Evolutionary conservation across 1,284 basidiomycete species (phyloP), one percentile per base, ranked within the genome.

Genomic region (Papiliotrema laurentii): DNA sequence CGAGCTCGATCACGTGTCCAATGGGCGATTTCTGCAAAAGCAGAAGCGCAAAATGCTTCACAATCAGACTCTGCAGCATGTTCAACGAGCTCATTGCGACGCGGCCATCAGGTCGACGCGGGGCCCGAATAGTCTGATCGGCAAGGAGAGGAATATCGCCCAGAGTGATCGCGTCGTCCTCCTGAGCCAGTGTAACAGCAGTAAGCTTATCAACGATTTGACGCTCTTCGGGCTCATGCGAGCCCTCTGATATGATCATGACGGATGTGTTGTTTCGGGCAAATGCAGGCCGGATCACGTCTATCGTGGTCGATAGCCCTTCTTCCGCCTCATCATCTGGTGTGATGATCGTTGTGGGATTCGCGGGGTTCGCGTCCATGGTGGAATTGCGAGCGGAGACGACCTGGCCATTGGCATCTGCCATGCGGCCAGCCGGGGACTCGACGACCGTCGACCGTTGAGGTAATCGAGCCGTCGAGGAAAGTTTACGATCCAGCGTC

Each of bases 361-460:
- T 26, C 22, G 43, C 24, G n/a, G 22, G 24, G 36, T 28, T 21
- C 47, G 38, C 18, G 26, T 27, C 24, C 38, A 44, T 24, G 11
- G 36, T 26, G 18, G 38, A 43, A 31, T 40, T 41, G 30, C 64
- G 56, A 11, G 64, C 64, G 11, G 66, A 63, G 2, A 65, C 56
- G 75, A 80, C 53, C 67, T 76, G 60, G 63, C 79, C 54, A 45
- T 78, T 76, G 24, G 85, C 80, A 60, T 89, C 85, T 3, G 87
- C 90, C 52, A 84, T 85, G 66, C 85, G 83, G 31, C 91, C 93
- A 4, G 89, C 82, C n/a, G 94, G 94, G 64, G 88, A 90, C 72
- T 97, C 94, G 40, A 98, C 86, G 33, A 99, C 86, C 3, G 89
- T 97, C 18, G 93, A 97, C 37, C 91, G 85, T 72, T 90, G 93